phyloP scores from a whole-genome alignment of 1,284 basidiomycete genomes.

The Thecaphora thlaspeos region DNA sequence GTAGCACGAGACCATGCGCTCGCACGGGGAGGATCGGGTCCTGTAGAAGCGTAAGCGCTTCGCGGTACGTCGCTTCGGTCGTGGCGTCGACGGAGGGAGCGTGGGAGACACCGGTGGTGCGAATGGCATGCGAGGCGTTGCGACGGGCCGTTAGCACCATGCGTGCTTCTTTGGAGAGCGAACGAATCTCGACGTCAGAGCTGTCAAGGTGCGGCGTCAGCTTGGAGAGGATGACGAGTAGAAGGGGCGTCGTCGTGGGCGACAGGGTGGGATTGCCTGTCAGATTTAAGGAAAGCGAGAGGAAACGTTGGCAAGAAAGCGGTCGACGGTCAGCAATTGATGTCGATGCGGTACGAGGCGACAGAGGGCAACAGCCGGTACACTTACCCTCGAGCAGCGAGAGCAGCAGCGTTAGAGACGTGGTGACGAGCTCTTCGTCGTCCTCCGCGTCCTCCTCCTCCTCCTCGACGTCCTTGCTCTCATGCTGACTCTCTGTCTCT shows the following conservation, averaged over 20 bases:
- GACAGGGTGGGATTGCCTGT: conserved; percentile 19
- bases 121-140: conserved; percentile 12
- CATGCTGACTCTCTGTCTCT: background rate
- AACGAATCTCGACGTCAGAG: conserved; percentile 58
- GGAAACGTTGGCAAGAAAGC: too few species aligned
- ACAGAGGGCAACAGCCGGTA: background rate
- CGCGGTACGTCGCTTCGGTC: conserved; percentile 66
- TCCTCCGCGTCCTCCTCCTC: conserved; percentile 7
- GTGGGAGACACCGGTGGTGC: background rate
- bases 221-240: conserved; percentile 41
- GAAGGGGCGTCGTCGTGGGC: conserved; percentile 30
- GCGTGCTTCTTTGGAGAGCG: conserved; percentile 72
- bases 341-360: too few species aligned
- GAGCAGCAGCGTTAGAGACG: conserved; percentile 47
- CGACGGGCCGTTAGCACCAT: conserved; percentile 76
- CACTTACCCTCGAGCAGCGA: conserved; percentile 44
- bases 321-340: too few species aligned
- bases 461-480: conserved; percentile 1
- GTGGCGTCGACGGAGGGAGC: conserved; percentile 41
- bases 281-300: background rate
- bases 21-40: conserved; percentile 93
- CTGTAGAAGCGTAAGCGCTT: conserved; percentile 80
- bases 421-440: conserved; percentile 40
- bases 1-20: conserved; percentile 70
- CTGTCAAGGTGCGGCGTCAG: conserved; percentile 34